Base-by-base conservation (phyloP, 2,329 filamentous ascomycete genomes). In the Coniochaeta sp. region DNA sequence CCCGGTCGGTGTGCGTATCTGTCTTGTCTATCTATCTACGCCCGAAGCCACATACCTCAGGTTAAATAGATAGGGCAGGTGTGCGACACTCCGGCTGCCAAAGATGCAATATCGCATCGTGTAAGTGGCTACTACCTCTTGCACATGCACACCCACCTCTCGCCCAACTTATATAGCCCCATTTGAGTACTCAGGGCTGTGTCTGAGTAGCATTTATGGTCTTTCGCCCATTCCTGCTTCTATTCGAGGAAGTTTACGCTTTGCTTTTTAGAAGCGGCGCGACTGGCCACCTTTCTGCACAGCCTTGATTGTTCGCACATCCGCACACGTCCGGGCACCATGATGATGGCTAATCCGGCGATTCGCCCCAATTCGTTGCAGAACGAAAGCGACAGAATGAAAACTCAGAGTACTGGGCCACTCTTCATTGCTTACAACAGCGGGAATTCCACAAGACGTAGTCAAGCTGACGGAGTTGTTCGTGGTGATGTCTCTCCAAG, bases 41-140 rank as follows among this genome's bases (percentile, higher is more conserved):
- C 47, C 47, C 47, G 47, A 52, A 52, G 47, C 47, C 47, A 52
- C 47, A 24, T 52, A 52, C 47, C 47, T 52, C 47, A 52, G 47
- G 16, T n/a, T 24, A 22, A 6, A 31, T 52, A 47, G 43, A 24
- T 22, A 47, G 19, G 43, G 22, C n/a, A 52, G 47, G 47, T 52
- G 47, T 52, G 47, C 24, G 47, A 52, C 47, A n/a, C 47, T 52
- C 43, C 2, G 3, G 43, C 43, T 24, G 43, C 43, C 9, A 47
- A 17, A 47, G 7, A 17, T 22, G 43, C 6, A 14, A 24, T 24
- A 24, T 19, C 43, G 43, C 43, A 24, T 47, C 19, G 24, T 52
- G 47, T 52, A 28, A 52, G 47, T 50, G 44, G 22, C 7, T 31
- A 28, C n/a, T n/a, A n/a, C n/a, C n/a, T n/a, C n/a, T n/a, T n/a